Evolutionary conservation across 768 basidiomycete species (phyloP), one percentile per base, ranked within the genome.

Genomic region (Macrolepiota albuminosa): DNA sequence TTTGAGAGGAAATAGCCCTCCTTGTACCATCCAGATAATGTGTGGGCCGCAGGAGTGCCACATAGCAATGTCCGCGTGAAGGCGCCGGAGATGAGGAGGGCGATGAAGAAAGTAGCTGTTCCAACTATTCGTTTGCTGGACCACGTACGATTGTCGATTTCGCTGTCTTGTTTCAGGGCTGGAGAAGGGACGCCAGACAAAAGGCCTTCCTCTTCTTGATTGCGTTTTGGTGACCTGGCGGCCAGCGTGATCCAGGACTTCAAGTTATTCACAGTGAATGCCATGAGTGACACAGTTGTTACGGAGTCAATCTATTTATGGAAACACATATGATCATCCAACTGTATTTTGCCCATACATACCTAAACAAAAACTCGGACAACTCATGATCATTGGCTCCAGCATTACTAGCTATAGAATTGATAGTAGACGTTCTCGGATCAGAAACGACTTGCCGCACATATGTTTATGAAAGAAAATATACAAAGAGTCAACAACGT

Each of bases 1-100:
- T 95, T 95, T 3, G 84, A 89, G 57, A 81, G 75, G 56, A 86
- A 67, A 31, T 71, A 72, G 34, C 75, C 69, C 34, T 76, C 77
- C 48, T 76, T 69, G 63, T 80, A 77, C 37, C 72, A 62, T 50
- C 59, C 59, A 2, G 59, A 60, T 11, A 72, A 56, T 53, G 72
- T 68, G 8, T 70, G 71, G 42, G 68, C 68, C 7, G 66, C 56
- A 9, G 59, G 67, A 7, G 69, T 63, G 21, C 65, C 65, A 36
- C 73, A 67, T 2, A 81, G 62, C 2, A 78, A 58, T 14, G 69
- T 70, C n/a, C 76, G 73, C 6, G 77, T 70, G 57, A 80, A 71
- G 6, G 73, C 72, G 1, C 78, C 81, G 31, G 75, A 71, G 13
- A 82, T 58, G 16, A 84, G 68, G 24, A 83, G 73, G 8, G 67